Percentiles rank a stretch among this genome's conserved stretches.
Evolutionary conservation across 257 asterid species (phyloP).

Genomic region (Solanum megistacrolobum): DNA sequence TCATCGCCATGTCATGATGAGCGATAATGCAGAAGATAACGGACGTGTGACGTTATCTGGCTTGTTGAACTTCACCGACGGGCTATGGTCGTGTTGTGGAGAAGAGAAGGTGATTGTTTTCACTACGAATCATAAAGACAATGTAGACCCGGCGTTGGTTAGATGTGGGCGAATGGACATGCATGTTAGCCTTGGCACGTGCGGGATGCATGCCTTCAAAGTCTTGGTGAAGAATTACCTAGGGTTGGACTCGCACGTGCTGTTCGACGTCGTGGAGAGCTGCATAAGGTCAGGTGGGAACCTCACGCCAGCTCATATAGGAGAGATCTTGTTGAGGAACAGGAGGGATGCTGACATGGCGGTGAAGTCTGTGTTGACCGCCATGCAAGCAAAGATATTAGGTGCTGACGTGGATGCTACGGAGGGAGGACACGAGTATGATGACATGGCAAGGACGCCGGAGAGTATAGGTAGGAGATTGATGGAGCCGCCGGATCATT

Average conservation of each 20-base stretch:
- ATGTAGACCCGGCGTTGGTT: slow-evolving; percentile 43
- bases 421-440: not conserved
- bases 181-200: slow-evolving; percentile 51
- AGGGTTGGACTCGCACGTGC: slow-evolving; percentile 30
- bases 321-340: slow-evolving; percentile 37
- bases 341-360: slow-evolving; percentile 26
- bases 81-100: slow-evolving; percentile 41
- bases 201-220: slow-evolving; percentile 43
- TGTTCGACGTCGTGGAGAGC: slow-evolving; percentile 35
- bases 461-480: slow-evolving; percentile 6
- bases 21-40: not conserved
- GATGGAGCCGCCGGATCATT: slow-evolving; percentile 9
- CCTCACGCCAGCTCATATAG: slow-evolving; percentile 38
- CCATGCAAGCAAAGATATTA: slow-evolving; percentile 31
- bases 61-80: slow-evolving; percentile 41
- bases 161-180: slow-evolving; percentile 60
- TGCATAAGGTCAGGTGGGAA: slow-evolving; percentile 40
- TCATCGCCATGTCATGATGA: not conserved
- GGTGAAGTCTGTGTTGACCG: slow-evolving; percentile 17
- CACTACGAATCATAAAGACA: slow-evolving; percentile 34
- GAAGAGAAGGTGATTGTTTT: slow-evolving; percentile 28
- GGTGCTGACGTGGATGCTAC: slow-evolving; percentile 17
- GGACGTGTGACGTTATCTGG: slow-evolving; percentile 48
- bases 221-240: slow-evolving; percentile 41
- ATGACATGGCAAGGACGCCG: slow-evolving; percentile 19